phyloP scores from a whole-genome alignment of 2,329 filamentous ascomycete species.

The Diaporthe eres region DNA sequence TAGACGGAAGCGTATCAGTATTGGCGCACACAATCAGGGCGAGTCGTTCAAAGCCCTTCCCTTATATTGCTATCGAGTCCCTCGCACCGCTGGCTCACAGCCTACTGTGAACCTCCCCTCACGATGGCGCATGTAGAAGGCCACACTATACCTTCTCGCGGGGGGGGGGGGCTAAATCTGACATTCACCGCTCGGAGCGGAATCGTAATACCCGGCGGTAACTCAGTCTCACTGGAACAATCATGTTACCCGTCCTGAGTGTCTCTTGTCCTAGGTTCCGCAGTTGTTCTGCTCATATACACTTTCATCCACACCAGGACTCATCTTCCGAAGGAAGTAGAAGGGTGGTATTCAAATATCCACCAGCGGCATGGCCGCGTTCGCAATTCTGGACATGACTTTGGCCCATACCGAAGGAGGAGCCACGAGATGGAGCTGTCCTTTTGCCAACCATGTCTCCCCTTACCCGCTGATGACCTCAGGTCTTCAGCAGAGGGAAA shows the following conservation, averaged over 20 bases:
- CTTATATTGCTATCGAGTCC: neutral
- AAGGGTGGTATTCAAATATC: too few species aligned
- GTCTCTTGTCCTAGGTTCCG: neutral
- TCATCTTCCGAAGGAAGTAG: too few species aligned
- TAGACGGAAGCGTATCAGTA: neutral
- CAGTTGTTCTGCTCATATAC: neutral
- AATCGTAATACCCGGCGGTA: too few species aligned
- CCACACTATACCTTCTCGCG: too few species aligned
- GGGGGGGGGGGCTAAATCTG: neutral
- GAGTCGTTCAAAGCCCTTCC: neutral
- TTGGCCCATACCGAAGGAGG: neutral
- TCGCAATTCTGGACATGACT: neutral
- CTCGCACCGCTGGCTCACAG: neutral
- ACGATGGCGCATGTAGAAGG: neutral
- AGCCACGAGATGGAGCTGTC: neutral
- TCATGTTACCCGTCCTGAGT: too few species aligned
- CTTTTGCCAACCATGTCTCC: neutral
- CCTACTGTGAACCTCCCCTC: neutral
- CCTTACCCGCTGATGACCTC: too few species aligned
- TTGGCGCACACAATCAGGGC: neutral
- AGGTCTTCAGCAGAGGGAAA: neutral
- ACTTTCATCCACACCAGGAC: too few species aligned
- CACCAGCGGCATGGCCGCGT: neutral
- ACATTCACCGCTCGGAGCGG: neutral
- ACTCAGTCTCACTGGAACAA: too few species aligned